Base-by-base conservation (phyloP, 1,284 basidiomycete species). In the Ganoderma boninense region DNA sequence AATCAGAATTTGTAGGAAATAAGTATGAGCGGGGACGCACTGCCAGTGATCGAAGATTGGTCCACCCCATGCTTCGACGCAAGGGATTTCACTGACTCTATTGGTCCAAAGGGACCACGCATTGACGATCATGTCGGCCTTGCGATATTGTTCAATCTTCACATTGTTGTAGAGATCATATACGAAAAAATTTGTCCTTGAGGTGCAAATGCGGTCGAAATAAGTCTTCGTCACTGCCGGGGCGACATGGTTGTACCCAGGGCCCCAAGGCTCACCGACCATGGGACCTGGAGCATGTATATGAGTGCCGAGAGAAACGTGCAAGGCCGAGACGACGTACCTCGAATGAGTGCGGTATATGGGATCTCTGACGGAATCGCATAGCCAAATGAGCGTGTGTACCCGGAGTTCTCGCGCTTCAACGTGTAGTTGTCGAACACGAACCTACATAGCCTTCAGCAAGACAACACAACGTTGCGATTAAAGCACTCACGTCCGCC, bases 401-500 rank as follows among this genome's bases (percentile, higher is more conserved):
- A 80, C 23, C 72, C 67, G 1, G 69, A 69, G 3, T 69, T 63
- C 32, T 77, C 71, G 54, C 70, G 70, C n/a, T 75, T 76, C 90
- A 89, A 91, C n/a, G 85, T 85, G 70, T 90, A 91, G 74, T 92
- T 90, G 63, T 89, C 87, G 64, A 91, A 91, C 0, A 92, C 90
- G 68, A 86, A 90, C 5, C 80, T 77, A 32, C 20, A 18, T 35
- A 35, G 11, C 49, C 40, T 1, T 54, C 11, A 54, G n/a, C 11
- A 29, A 26, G 49, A 11, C n/a, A 10, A 13, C 49, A 54, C 23
- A 20, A 0, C n/a, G 16, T 20, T 32, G 5, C 20, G 0, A 54
- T 4, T 26, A 29, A 14, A 54, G 3, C n/a, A 78, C 87, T 67
- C 75, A 88, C 85, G 84, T 80, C 71, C 87, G 76, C 29, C 81